Evolutionary conservation across 495 filamentous ascomycete species (phyloP).

Genomic region (Saxophila tyrrhenica): DNA sequence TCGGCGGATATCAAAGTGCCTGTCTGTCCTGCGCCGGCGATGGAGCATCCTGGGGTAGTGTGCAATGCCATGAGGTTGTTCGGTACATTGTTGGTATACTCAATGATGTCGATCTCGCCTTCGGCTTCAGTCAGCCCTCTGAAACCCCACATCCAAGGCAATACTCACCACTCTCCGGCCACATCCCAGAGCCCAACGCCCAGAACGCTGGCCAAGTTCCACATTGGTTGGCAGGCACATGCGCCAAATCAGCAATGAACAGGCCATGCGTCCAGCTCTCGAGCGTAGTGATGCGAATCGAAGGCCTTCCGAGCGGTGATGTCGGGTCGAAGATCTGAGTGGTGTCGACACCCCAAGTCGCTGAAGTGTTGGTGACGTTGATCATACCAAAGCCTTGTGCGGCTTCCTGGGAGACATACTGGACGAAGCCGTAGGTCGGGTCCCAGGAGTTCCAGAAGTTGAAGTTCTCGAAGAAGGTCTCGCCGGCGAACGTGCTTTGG

Average conservation of each 20-base stretch:
- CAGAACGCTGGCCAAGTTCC: constrained; percentile 39
- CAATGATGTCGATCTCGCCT: constrained; percentile 59
- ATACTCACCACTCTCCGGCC: constrained; percentile 74
- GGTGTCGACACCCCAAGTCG: constrained; percentile 27
- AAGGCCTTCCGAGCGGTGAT: constrained; percentile 22
- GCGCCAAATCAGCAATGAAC: constrained; percentile 28
- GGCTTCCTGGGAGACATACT: constrained; percentile 19
- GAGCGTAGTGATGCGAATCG: constrained; percentile 23
- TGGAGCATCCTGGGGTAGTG: constrained; percentile 51
- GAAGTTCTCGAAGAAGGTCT: constrained; percentile 24
- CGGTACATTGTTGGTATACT: constrained; percentile 61
- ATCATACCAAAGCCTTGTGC: constrained; percentile 20
- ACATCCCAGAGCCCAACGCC: constrained; percentile 33
- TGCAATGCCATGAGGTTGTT: constrained; percentile 66
- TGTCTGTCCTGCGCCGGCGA: constrained; percentile 40
- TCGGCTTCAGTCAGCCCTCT: neutral
- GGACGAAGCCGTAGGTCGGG: constrained; percentile 28
- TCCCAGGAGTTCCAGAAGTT: constrained; percentile 20
- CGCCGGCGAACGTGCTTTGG: constrained; percentile 2
- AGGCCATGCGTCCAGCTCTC: constrained; percentile 28
- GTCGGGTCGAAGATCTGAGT: constrained; percentile 16
- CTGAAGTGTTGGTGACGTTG: constrained; percentile 13
- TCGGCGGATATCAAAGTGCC: constrained; percentile 39
- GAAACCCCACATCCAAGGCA: neutral
- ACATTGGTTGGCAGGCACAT: constrained; percentile 29